These are phyloP conservation scores for Ogataea trehalophila DNA, from an alignment of 805 yeast genomes.

Conservation along the genomic window DNA sequence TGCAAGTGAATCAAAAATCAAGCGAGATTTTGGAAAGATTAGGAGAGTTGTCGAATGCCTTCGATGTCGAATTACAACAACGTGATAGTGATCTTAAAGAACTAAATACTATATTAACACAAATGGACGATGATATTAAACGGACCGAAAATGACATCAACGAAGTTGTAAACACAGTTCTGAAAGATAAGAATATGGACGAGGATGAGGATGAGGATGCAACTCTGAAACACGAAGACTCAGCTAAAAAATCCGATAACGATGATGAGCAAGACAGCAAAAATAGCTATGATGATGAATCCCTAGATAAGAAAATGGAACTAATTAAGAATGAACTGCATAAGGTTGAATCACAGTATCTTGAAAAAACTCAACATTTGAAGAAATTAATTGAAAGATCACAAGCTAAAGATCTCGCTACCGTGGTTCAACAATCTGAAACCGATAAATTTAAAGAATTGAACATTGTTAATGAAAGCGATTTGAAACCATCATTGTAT, in stretches of 20 bases:
- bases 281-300: constrained; percentile 18
- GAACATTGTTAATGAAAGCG: constrained; percentile 14
- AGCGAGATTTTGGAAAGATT: constrained; percentile 47
- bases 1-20: constrained; percentile 46
- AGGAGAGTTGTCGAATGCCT: constrained; percentile 43
- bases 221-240: constrained; percentile 21
- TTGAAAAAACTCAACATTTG: constrained; percentile 15
- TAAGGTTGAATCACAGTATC: constrained; percentile 16
- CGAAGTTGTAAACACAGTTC: constrained; percentile 32
- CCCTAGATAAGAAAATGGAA: constrained; percentile 15
- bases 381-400: constrained; percentile 33
- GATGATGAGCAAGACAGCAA: constrained; percentile 23
- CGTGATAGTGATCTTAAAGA: constrained; percentile 34
- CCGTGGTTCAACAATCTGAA: constrained; percentile 36
- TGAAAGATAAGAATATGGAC: constrained; percentile 9
- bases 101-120: constrained; percentile 21
- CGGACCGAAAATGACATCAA: constrained; percentile 28
- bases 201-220: constrained; percentile 18
- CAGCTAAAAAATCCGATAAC: constrained; percentile 5
- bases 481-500: constrained; percentile 18
- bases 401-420: constrained; percentile 43
- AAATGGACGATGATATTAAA: constrained; percentile 30
- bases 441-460: constrained; percentile 16
- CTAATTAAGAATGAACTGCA: constrained; percentile 13
- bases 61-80: constrained; percentile 47